Percentiles rank a stretch among this genome's conserved stretches.
Evolutionary conservation across 768 basidiomycete species (phyloP).

Genomic region (Ramaria sp.): DNA sequence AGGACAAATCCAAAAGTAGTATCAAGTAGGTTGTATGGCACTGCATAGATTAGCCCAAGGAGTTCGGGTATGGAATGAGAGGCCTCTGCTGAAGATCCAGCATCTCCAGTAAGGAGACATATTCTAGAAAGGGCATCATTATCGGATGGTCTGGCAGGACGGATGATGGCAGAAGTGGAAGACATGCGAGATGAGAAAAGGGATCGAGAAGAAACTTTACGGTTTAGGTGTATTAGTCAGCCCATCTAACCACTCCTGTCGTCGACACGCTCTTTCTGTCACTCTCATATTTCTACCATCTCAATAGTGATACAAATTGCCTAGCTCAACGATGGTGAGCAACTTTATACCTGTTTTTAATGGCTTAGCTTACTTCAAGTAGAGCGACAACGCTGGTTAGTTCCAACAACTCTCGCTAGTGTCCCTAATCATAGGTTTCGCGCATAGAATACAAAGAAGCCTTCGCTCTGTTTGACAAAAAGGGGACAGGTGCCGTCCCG

Average conservation of each 20-base stretch:
- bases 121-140: constrained; percentile 45
- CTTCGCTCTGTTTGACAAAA: constrained; percentile 97
- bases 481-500: constrained; percentile 83
- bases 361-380: background rate
- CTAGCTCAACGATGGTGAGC: background rate
- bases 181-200: background rate
- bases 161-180: background rate
- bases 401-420: background rate
- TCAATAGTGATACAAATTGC: no score
- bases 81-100: constrained; percentile 52
- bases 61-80: constrained; percentile 54
- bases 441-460: constrained; percentile 89
- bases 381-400: constrained; percentile 46
- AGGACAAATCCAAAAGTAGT: constrained; percentile 65
- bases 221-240: no score
- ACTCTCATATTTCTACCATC: no score
- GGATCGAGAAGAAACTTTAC: no score
- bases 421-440: background rate
- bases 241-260: no score
- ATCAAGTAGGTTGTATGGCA: constrained; percentile 59
- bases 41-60: constrained; percentile 60
- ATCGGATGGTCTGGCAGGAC: background rate
- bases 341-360: background rate
- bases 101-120: constrained; percentile 65
- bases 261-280: no score